Conservation (phyloP, 2,329 filamentous ascomycete species). For the Simplicillium sp. region DNA sequence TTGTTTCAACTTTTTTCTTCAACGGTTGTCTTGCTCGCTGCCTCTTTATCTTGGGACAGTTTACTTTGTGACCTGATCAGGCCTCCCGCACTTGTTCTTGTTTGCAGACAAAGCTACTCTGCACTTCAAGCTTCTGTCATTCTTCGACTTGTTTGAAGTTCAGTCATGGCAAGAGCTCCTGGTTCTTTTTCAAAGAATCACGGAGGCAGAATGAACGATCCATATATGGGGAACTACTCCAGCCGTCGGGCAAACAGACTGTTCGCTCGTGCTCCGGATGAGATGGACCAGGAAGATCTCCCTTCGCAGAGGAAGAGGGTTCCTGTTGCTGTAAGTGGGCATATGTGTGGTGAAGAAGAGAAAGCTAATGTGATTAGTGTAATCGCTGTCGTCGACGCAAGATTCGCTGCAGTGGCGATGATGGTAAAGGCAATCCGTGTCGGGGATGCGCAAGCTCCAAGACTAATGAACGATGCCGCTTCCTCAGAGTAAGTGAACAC, state of each 20-base stretch:
- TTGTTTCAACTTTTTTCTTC: no score
- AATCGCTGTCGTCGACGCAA: conserved; percentile 84
- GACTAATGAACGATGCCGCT: conserved; percentile 57
- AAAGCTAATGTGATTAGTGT: conserved; percentile 48
- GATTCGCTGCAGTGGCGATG: conserved; percentile 87
- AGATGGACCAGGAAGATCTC: conserved; percentile 19
- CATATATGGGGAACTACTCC: neutral
- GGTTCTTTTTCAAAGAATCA: no score
- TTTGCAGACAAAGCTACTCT: no score
- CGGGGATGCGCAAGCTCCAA: conserved; percentile 72
- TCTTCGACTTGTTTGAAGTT: no score
- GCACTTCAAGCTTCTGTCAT: no score
- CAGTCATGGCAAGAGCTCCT: no score
- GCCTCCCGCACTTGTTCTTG: no score
- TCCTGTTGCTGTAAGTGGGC: conserved; percentile 44
- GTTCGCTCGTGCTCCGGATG: neutral
- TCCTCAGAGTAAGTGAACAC: conserved; percentile 58
- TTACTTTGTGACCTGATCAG: no score
- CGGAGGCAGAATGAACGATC: neutral
- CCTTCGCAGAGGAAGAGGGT: conserved; percentile 46
- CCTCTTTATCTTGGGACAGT: no score
- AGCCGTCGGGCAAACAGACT: neutral
- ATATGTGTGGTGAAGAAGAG: neutral
- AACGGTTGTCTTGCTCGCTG: no score
- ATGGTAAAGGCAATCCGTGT: conserved; percentile 68